Conservation (phyloP, 2,329 filamentous ascomycete species). For the Pezicula carpinea region DNA sequence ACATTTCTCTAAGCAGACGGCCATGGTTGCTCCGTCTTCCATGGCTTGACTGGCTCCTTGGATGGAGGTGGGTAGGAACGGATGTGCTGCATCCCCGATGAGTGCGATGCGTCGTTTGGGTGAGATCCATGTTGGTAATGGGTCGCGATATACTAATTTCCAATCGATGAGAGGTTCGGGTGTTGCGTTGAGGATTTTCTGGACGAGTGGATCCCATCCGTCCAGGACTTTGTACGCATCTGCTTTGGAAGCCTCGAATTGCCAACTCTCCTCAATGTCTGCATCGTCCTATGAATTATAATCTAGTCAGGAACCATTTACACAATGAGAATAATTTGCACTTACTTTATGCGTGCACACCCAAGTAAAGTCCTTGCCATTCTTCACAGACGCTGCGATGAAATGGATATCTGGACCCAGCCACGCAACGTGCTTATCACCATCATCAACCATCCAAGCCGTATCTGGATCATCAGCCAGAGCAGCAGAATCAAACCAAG, state of each 20-base stretch:
- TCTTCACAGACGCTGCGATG: conserved; percentile 47
- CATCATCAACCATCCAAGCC: conserved; percentile 30
- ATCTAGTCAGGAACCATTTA: not conserved
- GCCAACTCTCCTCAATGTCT: conserved; percentile 43
- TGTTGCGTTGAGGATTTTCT: conserved; percentile 20
- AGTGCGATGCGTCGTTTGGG: conserved; percentile 25
- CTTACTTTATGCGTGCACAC: conserved; percentile 46
- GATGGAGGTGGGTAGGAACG: conserved; percentile 33
- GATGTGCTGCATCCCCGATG: conserved; percentile 35
- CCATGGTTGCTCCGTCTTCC: conserved; percentile 34
- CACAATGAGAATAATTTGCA: conserved; percentile 16
- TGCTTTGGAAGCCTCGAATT: conserved; percentile 14
- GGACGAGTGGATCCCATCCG: conserved; percentile 21
- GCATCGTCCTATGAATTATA: conserved; percentile 24
- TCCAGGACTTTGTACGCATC: conserved; percentile 13
- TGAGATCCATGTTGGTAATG: conserved; percentile 25
- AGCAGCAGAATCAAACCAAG: conserved; percentile 30
- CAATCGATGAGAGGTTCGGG: conserved; percentile 24
- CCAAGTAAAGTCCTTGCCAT: conserved; percentile 48
- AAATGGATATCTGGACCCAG: conserved; percentile 47
- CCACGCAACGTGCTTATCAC: conserved; percentile 48
- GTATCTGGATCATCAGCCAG: conserved; percentile 29
- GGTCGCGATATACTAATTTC: conserved; percentile 27
- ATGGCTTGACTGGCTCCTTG: conserved; percentile 35
- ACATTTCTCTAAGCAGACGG: conserved; percentile 25